Conservation (phyloP, 148 eudicot genomes). For the Gaultheria prostrata region DNA sequence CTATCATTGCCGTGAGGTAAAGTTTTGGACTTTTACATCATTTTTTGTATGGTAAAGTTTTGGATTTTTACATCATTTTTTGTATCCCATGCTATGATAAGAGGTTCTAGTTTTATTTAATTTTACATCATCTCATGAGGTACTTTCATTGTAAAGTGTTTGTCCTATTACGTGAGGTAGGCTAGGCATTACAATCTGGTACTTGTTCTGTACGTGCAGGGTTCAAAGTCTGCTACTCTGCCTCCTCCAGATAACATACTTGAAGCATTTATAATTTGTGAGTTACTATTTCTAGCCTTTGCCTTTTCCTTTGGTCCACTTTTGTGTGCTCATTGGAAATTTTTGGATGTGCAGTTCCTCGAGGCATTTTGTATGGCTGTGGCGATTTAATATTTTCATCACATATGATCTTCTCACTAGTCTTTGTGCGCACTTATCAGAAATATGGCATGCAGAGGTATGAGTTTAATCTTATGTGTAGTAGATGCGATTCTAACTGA, state of each 20-base stretch:
- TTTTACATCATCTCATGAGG: background rate
- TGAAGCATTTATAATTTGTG: slow-evolving; percentile 65
- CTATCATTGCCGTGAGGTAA: slow-evolving; percentile 97
- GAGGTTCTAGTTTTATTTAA: background rate
- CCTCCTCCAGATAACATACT: slow-evolving; percentile 58
- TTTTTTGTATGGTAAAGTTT: slow-evolving; percentile 41
- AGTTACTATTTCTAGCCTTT: slow-evolving; percentile 23
- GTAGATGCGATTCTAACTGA: background rate
- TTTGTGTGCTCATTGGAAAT: background rate
- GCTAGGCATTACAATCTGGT: background rate
- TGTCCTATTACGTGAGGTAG: background rate
- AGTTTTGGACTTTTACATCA: background rate
- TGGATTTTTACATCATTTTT: background rate
- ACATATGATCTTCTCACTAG: slow-evolving; percentile 93
- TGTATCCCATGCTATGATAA: background rate
- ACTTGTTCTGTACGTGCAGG: slow-evolving; percentile 42
- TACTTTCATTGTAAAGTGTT: background rate
- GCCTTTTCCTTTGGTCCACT: background rate
- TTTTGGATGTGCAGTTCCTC: slow-evolving; percentile 65
- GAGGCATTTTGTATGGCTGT: slow-evolving; percentile 84
- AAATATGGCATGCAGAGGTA: slow-evolving; percentile 90
- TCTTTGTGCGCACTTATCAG: slow-evolving; percentile 89
- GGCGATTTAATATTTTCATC: slow-evolving; percentile 98
- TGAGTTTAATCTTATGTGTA: background rate
- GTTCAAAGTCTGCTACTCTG: slow-evolving; percentile 70